Conservation (phyloP, 108 stramenopile genomes). For the Discostella stelligeroides region DNA sequence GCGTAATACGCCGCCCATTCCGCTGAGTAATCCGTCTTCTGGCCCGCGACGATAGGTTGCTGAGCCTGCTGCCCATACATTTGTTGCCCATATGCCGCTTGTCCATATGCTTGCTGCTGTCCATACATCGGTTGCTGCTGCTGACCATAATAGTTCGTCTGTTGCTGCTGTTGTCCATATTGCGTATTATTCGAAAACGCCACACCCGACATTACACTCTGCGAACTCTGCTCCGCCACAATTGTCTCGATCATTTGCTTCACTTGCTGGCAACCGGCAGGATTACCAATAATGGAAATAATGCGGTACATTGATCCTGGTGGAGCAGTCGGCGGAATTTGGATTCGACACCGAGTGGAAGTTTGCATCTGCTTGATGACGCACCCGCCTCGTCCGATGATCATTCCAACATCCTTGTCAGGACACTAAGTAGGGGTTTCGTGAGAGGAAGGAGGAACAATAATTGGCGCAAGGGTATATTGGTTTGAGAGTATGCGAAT, state of each 20-base stretch:
- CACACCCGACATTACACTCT: conserved; percentile 75
- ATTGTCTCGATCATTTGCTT: conserved; percentile 80
- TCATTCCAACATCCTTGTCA: conserved; percentile 88
- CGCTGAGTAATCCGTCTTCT: conserved; percentile 62
- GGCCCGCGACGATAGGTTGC: conserved; percentile 14
- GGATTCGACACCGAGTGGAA: conserved; percentile 75
- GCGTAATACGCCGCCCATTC: conserved; percentile 81
- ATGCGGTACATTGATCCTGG: conserved; percentile 80
- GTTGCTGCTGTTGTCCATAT: conserved; percentile 56
- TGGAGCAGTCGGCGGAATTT: conserved; percentile 79
- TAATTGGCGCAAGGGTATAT: neutral
- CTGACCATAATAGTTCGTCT: conserved; percentile 46
- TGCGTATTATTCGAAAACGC: conserved; percentile 48
- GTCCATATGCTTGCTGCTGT: conserved; percentile 35
- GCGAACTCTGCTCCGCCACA: conserved; percentile 76
- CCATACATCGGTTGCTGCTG: conserved; percentile 36
- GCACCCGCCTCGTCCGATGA: conserved; percentile 86
- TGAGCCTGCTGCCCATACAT: conserved; percentile 12
- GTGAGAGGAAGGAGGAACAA: neutral
- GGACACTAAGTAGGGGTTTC: too few relatives aligned
- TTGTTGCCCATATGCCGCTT: conserved; percentile 48
- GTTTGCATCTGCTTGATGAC: conserved; percentile 89
- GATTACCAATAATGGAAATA: conserved; percentile 74
- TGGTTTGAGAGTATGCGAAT: neutral
- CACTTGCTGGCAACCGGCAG: conserved; percentile 72